Percentiles rank a stretch among this genome's conserved stretches.
Evolutionary conservation across 169 alveolate species (phyloP).

Genomic region (Ophryocystis elektroscirrha): DNA sequence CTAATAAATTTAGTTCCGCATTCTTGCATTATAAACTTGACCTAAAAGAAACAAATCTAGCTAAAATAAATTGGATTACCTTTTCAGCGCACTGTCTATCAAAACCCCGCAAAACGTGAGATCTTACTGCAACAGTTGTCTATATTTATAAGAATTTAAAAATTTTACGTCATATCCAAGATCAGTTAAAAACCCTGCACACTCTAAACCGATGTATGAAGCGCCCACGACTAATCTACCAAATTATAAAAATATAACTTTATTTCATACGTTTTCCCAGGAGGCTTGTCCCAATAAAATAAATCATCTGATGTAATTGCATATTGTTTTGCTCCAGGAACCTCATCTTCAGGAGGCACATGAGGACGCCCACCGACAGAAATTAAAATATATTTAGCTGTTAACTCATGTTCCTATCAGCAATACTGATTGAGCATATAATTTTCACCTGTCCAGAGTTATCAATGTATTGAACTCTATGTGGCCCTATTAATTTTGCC

Average conservation of each 20-base stretch:
- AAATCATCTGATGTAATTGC: slow-evolving; percentile 88
- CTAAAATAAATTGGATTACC: slow-evolving; percentile 11
- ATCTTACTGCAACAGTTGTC: slow-evolving; percentile 51
- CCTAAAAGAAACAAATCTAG: background rate
- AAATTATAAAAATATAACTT: too few relatives aligned
- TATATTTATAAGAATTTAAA: slow-evolving; percentile 20
- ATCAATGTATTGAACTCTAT: slow-evolving; percentile 16
- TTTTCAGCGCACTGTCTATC: slow-evolving; percentile 73
- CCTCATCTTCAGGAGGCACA: slow-evolving; percentile 55
- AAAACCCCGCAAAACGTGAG: slow-evolving; percentile 81
- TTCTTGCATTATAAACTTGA: slow-evolving; percentile 43
- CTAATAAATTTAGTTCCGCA: slow-evolving; percentile 31
- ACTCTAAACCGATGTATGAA: slow-evolving; percentile 85
- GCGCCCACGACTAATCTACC: slow-evolving; percentile 79
- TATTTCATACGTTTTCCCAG: slow-evolving; percentile 62
- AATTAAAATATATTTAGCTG: slow-evolving; percentile 59
- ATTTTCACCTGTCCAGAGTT: background rate
- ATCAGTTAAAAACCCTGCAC: slow-evolving; percentile 83
- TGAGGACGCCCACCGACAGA: slow-evolving; percentile 88
- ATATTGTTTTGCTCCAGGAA: slow-evolving; percentile 62
- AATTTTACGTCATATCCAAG: slow-evolving; percentile 66
- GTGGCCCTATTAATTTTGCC: slow-evolving; percentile 36
- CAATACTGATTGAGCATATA: background rate
- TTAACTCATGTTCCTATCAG: slow-evolving; percentile 30
- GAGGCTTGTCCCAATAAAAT: slow-evolving; percentile 52